Base-by-base conservation (phyloP, 495 filamentous ascomycete genomes). In the Podospora pseudopauciseta region DNA sequence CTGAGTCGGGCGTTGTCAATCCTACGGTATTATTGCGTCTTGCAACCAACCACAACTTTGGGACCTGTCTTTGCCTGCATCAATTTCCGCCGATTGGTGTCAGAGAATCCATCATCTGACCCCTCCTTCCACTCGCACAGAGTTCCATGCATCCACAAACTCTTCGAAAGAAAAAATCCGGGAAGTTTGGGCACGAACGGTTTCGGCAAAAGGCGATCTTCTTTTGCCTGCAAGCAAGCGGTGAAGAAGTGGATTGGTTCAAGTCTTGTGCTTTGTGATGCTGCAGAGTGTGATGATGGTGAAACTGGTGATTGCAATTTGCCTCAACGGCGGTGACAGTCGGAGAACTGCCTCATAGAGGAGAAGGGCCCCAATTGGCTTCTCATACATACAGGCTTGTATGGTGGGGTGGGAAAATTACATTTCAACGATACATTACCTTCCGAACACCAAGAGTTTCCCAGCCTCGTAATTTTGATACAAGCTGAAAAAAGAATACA, bases 71-170 rank as follows among this genome's bases (percentile, higher is more conserved):
- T 15, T 30, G 16, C 6, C 13, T 27, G 59, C 23, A 26, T 61
- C 7, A 32, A 26, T 26, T 28, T 61, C 7, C 59, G 32, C 61
- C 61, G 61, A 63, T 63, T 63, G 61, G 61, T 63, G 61, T 63
- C 61, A 5, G 61, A 63, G 61, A 63, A 63, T 9, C 32, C 19
- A 32, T 63, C 61, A 63, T 39, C 16, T 63, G 61, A 63, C 39
- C 30, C 30, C 39, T 49, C 39, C 39, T 49, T 49, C 39, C 39
- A 3, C 39, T 49, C 39, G 39, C 13, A 11, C 39, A 49, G 39
- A 49, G 39, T 49, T 49, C 39, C 39, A 49, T 49, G 6, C 39
- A 49, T 16, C 39, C 39, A 49, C 39, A 49, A 18, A 11, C 15
- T 49, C 39, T 39, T 11, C 39, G 13, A 2, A 49, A 49, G 7